phyloP scores from a whole-genome alignment of 2,329 filamentous ascomycete genomes.

The Daldinia eschscholtzii region DNA sequence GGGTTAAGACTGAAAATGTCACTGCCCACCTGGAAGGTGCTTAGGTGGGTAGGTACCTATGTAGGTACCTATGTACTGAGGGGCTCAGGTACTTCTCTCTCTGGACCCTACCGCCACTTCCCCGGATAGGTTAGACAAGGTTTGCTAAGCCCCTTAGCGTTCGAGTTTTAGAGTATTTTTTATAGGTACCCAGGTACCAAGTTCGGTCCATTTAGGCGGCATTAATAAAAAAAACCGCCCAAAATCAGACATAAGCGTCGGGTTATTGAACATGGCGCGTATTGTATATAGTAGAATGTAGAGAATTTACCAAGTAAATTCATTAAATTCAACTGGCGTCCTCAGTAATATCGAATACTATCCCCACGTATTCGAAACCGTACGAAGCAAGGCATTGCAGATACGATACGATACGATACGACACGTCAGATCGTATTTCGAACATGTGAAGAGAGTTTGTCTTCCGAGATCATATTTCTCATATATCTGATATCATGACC shows the following conservation, averaged over 20 bases:
- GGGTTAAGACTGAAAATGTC: constrained; percentile 9
- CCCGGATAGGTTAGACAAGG: constrained; percentile 16
- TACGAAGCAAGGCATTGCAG: neutral
- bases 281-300: neutral
- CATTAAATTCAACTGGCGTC: neutral
- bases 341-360: neutral
- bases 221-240: neutral
- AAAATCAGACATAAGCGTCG: constrained; percentile 17
- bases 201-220: neutral
- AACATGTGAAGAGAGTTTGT: neutral
- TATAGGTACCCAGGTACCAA: constrained; percentile 4
- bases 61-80: no score
- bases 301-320: no score
- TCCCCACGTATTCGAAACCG: neutral
- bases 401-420: neutral
- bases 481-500: neutral
- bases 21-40: constrained; percentile 22
- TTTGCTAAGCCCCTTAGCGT: constrained; percentile 30
- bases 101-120: constrained; percentile 28
- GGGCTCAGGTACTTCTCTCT: constrained; percentile 17
- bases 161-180: constrained; percentile 5
- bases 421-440: constrained; percentile 3
- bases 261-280: constrained; percentile 9
- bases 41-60: constrained; percentile 13
- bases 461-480: neutral